A percentile compares a stretch with the other conserved stretches of the same genome.
phyloP scores from a whole-genome alignment of 2,329 filamentous ascomycete species.

The Gaeumannomyces tritici region DNA sequence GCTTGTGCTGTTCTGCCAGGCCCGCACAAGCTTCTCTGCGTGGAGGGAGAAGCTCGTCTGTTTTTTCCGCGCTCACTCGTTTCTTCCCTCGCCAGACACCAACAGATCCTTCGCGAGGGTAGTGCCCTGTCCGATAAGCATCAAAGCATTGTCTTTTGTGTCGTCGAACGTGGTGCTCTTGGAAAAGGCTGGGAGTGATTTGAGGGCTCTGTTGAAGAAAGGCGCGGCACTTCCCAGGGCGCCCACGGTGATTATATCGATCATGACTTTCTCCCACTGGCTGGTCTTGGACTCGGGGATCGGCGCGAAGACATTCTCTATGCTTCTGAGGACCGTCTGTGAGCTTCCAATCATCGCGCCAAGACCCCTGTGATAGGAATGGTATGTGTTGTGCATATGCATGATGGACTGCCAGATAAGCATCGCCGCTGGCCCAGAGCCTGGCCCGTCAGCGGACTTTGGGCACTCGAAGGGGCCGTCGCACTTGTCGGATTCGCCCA shows the following conservation, averaged over 20 bases:
- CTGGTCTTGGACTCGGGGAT: slow-evolving; percentile 13
- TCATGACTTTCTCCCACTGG: slow-evolving; percentile 16
- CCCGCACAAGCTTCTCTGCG: slow-evolving; percentile 15
- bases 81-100: slow-evolving; percentile 10
- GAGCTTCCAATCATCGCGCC: slow-evolving; percentile 7
- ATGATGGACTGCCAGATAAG: slow-evolving; percentile 13
- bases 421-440: slow-evolving; percentile 9
- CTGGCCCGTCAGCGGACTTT: neutral
- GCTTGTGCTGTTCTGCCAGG: slow-evolving; percentile 14
- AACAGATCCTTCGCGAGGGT: slow-evolving; percentile 18
- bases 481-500: slow-evolving; percentile 5
- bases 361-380: slow-evolving; percentile 8
- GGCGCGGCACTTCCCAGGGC: slow-evolving; percentile 13
- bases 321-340: slow-evolving; percentile 11
- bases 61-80: too few species aligned
- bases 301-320: slow-evolving; percentile 19
- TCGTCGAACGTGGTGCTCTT: slow-evolving; percentile 11
- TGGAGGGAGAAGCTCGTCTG: slow-evolving; percentile 20
- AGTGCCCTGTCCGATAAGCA: slow-evolving; percentile 15
- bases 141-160: slow-evolving; percentile 16
- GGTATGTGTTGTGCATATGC: slow-evolving; percentile 10
- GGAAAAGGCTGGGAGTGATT: slow-evolving; percentile 11
- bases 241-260: slow-evolving; percentile 19
- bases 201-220: slow-evolving; percentile 18
- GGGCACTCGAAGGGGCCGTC: neutral